phyloP scores from a whole-genome alignment of 306 rosid species.

The Trifolium fragiferum region DNA sequence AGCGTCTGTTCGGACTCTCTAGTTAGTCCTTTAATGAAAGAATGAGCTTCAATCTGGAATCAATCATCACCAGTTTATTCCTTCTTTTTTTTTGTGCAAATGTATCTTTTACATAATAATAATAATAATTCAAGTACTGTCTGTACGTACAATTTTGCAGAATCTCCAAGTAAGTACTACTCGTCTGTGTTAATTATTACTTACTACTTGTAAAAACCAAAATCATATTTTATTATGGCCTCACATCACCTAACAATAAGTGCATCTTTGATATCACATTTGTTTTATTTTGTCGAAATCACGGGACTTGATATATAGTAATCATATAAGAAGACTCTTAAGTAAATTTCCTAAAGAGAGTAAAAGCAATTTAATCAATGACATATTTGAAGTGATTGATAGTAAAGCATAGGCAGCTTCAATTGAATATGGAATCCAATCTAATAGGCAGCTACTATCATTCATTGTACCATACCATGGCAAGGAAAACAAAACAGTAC shows the following conservation, averaged over 20 bases:
- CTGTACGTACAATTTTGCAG: background rate
- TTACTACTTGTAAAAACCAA: no score
- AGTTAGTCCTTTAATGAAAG: background rate
- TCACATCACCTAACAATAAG: no score
- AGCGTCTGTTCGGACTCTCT: slow-evolving; percentile 61
- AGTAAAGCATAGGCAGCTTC: background rate
- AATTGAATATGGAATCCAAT: background rate
- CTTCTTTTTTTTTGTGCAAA: background rate
- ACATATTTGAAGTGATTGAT: no score
- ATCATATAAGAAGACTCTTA: background rate
- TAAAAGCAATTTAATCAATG: background rate
- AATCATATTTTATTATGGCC: no score
- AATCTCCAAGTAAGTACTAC: background rate
- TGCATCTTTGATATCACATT: no score
- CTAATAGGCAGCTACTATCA: background rate
- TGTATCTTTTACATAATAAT: background rate
- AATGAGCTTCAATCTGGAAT: background rate
- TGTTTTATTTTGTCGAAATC: no score
- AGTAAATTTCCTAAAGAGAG: no score
- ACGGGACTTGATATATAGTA: background rate
- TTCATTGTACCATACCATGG: background rate
- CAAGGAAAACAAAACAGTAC: background rate
- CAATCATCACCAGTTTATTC: no score
- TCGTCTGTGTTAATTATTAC: no score
- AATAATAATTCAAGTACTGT: background rate